A percentile compares a stretch with the other conserved stretches of the same genome.
Evolutionary conservation across 129 eudicot species (phyloP).

Genomic region (Flaveria trinervia): DNA sequence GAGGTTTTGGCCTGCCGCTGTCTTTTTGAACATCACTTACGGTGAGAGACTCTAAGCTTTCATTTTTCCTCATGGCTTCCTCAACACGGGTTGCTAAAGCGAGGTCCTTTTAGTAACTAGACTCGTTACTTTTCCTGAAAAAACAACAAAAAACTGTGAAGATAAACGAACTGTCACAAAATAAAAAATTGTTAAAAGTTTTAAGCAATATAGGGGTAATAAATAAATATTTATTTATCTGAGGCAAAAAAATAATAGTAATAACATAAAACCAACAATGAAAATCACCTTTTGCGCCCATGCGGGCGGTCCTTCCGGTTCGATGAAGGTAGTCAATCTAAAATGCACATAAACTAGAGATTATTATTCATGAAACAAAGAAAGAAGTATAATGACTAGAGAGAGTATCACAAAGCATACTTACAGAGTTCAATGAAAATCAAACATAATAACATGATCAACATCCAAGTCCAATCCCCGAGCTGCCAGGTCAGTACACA

Average conservation of each 20-base stretch:
- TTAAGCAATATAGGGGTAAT: neutral
- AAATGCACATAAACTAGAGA: constrained; percentile 15
- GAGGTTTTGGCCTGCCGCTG: constrained; percentile 57
- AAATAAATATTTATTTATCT: neutral
- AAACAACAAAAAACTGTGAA: neutral
- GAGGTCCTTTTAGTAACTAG: constrained; percentile 65
- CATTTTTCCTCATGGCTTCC: constrained; percentile 86
- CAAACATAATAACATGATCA: constrained; percentile 98
- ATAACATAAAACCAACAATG: neutral
- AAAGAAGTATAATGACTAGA: constrained; percentile 1
- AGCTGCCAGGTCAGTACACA: constrained; percentile 97
- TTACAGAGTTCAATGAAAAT: constrained; percentile 83
- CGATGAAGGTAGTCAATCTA: constrained; percentile 98
- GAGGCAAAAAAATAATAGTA: neutral
- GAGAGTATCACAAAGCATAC: constrained; percentile 26
- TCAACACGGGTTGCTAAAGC: constrained; percentile 72
- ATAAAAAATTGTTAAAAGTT: neutral
- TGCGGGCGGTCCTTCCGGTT: constrained; percentile 99
- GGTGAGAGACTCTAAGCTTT: constrained; percentile 87
- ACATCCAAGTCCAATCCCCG: constrained; percentile 97
- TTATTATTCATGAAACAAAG: neutral
- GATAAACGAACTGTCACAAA: neutral
- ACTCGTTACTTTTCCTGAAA: constrained; percentile 90
- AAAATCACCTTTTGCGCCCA: constrained; percentile 91
- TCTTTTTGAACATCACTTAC: constrained; percentile 60